Conservation (phyloP, 2,329 filamentous ascomycete genomes). For the Ceratocystis colombiana region DNA sequence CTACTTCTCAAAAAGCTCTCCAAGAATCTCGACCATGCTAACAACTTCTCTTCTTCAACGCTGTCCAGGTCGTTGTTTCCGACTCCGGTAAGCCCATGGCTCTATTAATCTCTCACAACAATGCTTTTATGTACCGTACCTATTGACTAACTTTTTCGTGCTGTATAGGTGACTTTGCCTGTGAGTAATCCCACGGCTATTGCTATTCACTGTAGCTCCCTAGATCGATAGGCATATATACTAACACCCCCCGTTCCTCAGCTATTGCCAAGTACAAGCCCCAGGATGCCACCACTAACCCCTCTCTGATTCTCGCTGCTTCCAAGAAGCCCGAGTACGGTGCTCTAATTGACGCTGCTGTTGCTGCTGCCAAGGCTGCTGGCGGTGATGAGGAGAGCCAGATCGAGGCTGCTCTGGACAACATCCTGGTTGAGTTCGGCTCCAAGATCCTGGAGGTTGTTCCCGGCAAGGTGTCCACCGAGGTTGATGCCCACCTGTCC, state of each 20-base stretch:
- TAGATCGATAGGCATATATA: conserved; percentile 7
- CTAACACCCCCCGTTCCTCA: conserved; percentile 35
- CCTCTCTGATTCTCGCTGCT: conserved; percentile 92
- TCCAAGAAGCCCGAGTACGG: conserved; percentile 98
- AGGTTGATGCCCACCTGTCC: conserved; percentile 92
- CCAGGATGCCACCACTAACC: conserved; percentile 99
- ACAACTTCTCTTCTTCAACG: conserved; percentile 14
- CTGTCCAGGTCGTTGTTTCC: conserved; percentile 75
- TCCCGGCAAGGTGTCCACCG: conserved; percentile 96
- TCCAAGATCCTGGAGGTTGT: conserved; percentile 95
- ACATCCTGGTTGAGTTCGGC: conserved; percentile 94
- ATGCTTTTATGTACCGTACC: conserved; percentile 20
- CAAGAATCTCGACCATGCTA: neutral
- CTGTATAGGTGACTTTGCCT: conserved; percentile 60
- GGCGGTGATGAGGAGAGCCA: conserved; percentile 62
- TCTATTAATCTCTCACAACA: neutral
- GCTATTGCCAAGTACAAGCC: conserved; percentile 99
- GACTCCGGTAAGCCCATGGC: conserved; percentile 67
- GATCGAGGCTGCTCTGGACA: conserved; percentile 84
- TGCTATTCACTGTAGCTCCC: conserved; percentile 18
- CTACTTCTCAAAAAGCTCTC: no score
- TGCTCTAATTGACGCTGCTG: conserved; percentile 75
- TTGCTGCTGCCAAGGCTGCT: conserved; percentile 73
- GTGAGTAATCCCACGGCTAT: conserved; percentile 42
- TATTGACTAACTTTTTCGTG: conserved; percentile 29